These are phyloP conservation scores for Talaromyces borbonicus DNA, from an alignment of 495 filamentous ascomycete species.

Conservation along the genomic window DNA sequence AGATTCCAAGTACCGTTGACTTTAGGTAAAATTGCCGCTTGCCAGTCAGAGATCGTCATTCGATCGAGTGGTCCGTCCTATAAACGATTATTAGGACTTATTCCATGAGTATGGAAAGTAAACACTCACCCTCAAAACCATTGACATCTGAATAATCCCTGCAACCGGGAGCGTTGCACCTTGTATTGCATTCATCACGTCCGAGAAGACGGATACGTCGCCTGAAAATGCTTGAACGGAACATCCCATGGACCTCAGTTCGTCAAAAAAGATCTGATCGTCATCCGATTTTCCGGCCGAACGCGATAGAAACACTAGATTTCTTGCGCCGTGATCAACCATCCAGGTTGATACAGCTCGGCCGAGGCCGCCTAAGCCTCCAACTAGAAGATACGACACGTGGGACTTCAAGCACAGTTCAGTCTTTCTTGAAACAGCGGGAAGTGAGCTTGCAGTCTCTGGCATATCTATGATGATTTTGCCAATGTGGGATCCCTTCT, in stretches of 20 bases:
- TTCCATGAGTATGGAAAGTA: too few species aligned
- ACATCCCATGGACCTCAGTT: conserved; percentile 11
- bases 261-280: conserved; percentile 7
- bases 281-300: conserved; percentile 15
- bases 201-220: conserved; percentile 24
- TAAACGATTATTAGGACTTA: too few species aligned
- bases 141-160: conserved; percentile 42
- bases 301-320: conserved; percentile 48
- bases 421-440: conserved; percentile 5
- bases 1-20: conserved; percentile 14
- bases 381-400: conserved; percentile 33
- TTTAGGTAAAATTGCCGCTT: conserved; percentile 10
- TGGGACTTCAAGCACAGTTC: conserved; percentile 9
- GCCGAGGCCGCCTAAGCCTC: conserved; percentile 37
- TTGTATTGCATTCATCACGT: conserved; percentile 7
- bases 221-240: conserved; percentile 22
- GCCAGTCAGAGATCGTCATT: conserved; percentile 11
- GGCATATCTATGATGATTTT: conserved; percentile 45
- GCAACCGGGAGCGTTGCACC: conserved; percentile 35
- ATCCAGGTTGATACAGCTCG: conserved; percentile 44
- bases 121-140: conserved; percentile 15
- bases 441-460: conserved; percentile 9
- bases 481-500: conserved; percentile 43
- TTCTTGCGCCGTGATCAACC: conserved; percentile 44
- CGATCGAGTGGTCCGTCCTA: too few species aligned